Conservation (phyloP, 192 early-diverging fungal genomes). For the Spizellomyces sp. region DNA sequence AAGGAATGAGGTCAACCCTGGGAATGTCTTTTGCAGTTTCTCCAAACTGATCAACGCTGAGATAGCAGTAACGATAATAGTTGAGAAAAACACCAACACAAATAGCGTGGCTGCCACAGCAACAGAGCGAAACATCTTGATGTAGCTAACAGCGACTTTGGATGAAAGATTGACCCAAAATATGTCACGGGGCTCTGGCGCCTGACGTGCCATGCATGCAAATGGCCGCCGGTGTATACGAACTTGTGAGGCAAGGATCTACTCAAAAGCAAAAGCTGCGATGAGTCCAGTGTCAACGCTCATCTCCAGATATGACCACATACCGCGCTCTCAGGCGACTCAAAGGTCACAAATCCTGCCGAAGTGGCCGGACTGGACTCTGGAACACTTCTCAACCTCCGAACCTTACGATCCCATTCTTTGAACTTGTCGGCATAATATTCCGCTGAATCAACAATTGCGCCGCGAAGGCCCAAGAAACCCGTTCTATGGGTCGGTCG, state of each 20-base stretch:
- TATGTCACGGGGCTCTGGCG: constrained; percentile 60
- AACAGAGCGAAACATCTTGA: constrained; percentile 52
- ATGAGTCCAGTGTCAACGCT: not conserved
- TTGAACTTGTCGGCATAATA: constrained; percentile 45
- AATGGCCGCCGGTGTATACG: constrained; percentile 48
- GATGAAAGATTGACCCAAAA: constrained; percentile 60
- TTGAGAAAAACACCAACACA: constrained; percentile 44
- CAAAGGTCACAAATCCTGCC: constrained; percentile 61
- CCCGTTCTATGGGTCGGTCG: constrained; percentile 50
- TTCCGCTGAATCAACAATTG: constrained; percentile 46
- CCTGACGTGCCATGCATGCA: constrained; percentile 48
- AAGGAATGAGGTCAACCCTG: constrained; percentile 32
- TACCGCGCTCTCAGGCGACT: constrained; percentile 57
- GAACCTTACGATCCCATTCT: constrained; percentile 44
- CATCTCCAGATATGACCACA: not conserved
- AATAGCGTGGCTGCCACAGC: constrained; percentile 34
- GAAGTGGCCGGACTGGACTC: constrained; percentile 45
- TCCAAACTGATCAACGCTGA: constrained; percentile 38
- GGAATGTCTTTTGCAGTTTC: constrained; percentile 34
- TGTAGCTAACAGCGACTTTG: constrained; percentile 40
- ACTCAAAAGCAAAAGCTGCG: not conserved
- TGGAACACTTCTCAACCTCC: constrained; percentile 32
- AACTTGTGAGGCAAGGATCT: constrained; percentile 53
- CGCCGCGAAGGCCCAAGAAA: constrained; percentile 47
- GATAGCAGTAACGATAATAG: constrained; percentile 37